A percentile compares a stretch with the other conserved stretches of the same genome.
Conservation (phyloP, 2,329 filamentous ascomycete genomes). For the Nothophoma quercina region DNA sequence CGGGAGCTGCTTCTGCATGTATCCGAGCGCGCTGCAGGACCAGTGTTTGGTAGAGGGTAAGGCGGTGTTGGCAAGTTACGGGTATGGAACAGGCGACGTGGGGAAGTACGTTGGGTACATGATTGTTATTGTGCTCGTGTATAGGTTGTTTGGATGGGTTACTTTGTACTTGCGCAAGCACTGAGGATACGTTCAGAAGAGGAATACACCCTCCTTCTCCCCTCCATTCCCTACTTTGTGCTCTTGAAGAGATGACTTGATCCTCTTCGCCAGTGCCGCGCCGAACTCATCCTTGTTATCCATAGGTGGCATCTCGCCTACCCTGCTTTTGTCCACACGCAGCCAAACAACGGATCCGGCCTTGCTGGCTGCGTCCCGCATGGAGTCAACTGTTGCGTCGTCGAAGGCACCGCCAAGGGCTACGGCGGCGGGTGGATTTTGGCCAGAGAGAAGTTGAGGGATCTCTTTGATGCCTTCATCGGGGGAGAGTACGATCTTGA, state of each 20-base stretch:
- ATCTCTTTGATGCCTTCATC: conserved; percentile 18
- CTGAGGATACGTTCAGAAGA: conserved; percentile 3
- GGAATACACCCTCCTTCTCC: neutral
- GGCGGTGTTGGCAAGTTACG: conserved; percentile 74
- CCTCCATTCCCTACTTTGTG: conserved; percentile 11
- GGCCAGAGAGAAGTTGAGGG: conserved; percentile 13
- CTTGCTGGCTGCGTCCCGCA: conserved; percentile 9
- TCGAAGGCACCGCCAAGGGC: conserved; percentile 17
- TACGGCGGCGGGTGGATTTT: conserved; percentile 8
- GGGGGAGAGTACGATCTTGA: conserved; percentile 22
- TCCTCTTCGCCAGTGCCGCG: conserved; percentile 1
- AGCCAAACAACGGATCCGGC: conserved; percentile 17
- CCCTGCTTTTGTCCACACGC: conserved; percentile 2
- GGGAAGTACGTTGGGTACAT: conserved; percentile 80
- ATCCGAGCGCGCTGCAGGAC: conserved; percentile 65
- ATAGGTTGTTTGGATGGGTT: conserved; percentile 72
- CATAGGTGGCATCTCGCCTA: conserved; percentile 6
- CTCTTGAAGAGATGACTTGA: conserved; percentile 17
- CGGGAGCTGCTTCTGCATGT: conserved; percentile 72
- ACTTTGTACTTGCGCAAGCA: conserved; percentile 59
- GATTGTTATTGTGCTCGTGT: conserved; percentile 76
- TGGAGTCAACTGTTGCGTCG: conserved; percentile 4
- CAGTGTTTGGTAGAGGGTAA: conserved; percentile 75
- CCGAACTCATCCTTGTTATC: conserved; percentile 18
- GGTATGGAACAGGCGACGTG: conserved; percentile 68